Base-by-base conservation (phyloP, 169 alveolate species). In the Neospora caninum region DNA sequence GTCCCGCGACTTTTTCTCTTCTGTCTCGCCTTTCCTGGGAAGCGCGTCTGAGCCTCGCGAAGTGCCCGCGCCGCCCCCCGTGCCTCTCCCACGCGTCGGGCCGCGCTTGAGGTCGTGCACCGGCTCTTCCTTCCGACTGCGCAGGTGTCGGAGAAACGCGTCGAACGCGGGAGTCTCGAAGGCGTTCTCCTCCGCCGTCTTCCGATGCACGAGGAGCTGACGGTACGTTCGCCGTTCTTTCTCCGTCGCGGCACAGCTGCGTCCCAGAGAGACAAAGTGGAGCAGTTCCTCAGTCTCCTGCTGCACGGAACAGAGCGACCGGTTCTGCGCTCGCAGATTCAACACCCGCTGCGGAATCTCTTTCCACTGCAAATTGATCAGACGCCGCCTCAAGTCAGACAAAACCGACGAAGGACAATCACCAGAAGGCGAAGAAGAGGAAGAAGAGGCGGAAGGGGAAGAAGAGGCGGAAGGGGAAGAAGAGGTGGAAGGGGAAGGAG, bases 221-320 rank as follows among this genome's bases (percentile, higher is more conserved):
- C 39, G 43, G 43, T 73, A 36, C 39, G 25, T 34, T 0, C 42
- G 43, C 43, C 42, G 84, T 43, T n/a, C 45, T 43, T 73, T n/a
- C 84, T 73, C 84, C 4, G 84, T 13, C 25, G 42, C 84, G 16
- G 84, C 84, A 20, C 25, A 31, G n/a, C 27, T 36, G 25, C 84
- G 84, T 1, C 84, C 42, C 42, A 20, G 49, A 18, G 84, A 18
- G 27, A 73, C 84, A 2, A 43, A 1, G 25, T 36, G 39, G 43
- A 73, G 42, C 38, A 73, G 43, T 2, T 73, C 84, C 84, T 73
- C 84, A 2, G 43, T n/a, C 42, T 73, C 84, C 84, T 73, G 84
- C 84, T 73, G 84, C 41, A 73, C 43, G 39, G 43, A 34, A 27
- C 45, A 31, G 25, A 73, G 84, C 18, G 84, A 1, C 31, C 84